Conservation (phyloP, 1,284 basidiomycete species). For the Mycena citricolor region DNA sequence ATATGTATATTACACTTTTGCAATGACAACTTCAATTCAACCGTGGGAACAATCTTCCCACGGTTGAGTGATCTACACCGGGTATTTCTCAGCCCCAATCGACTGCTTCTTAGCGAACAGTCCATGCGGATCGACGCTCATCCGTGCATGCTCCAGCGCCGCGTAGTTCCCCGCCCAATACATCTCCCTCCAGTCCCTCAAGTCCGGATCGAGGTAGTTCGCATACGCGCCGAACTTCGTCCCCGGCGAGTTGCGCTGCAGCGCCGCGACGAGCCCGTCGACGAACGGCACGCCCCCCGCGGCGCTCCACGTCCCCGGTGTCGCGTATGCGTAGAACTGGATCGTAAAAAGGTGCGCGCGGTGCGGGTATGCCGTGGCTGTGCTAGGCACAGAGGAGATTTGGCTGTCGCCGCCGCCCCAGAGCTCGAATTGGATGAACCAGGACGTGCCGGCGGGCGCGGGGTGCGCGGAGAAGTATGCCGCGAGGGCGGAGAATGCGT, state of each 20-base stretch:
- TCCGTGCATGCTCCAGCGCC: constrained; percentile 1
- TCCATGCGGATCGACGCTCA: constrained; percentile 5
- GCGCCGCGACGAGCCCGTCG: constrained; percentile 7
- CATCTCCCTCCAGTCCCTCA: constrained; percentile 9
- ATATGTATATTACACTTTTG: too few relatives aligned
- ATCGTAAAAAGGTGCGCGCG: constrained; percentile 22
- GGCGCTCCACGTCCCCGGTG: not conserved
- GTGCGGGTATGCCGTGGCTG: constrained; percentile 21
- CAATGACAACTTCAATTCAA: too few relatives aligned
- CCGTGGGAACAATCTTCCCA: too few relatives aligned
- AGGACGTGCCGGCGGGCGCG: constrained; percentile 7
- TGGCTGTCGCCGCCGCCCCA: constrained; percentile 24
- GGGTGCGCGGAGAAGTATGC: constrained; percentile 9
- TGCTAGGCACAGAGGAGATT: constrained; percentile 16
- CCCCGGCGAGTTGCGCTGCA: constrained; percentile 1
- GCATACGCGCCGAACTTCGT: constrained; percentile 11
- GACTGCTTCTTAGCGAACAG: constrained; percentile 13
- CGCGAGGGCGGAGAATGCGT: constrained; percentile 12
- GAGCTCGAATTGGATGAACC: constrained; percentile 25
- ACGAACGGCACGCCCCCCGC: not conserved
- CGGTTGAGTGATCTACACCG: too few relatives aligned
- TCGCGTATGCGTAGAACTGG: constrained; percentile 22
- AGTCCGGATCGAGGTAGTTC: constrained; percentile 12
- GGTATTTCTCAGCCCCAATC: too few relatives aligned
- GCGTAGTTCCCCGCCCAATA: constrained; percentile 15